Percentiles rank a stretch among this genome's conserved stretches.
phyloP scores from a whole-genome alignment of 2,329 filamentous ascomycete species.

The Exophiala lecanii-corni region DNA sequence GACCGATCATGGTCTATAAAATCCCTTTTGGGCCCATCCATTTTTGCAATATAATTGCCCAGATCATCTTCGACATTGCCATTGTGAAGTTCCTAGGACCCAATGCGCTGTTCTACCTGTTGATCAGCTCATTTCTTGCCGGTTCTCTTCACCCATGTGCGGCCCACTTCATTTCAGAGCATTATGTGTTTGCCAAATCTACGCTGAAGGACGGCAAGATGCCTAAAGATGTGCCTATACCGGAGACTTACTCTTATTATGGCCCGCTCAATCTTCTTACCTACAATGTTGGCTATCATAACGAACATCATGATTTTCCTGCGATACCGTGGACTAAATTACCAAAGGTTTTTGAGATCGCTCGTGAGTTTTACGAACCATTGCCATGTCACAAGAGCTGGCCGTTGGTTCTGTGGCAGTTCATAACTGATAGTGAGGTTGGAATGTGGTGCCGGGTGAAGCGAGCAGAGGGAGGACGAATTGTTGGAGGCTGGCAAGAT shows the following conservation, averaged over 20 bases:
- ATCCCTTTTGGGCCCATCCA: slow-evolving; percentile 84
- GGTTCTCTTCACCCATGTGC: slow-evolving; percentile 91
- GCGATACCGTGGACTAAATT: slow-evolving; percentile 92
- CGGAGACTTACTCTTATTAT: slow-evolving; percentile 97
- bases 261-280: slow-evolving; percentile 85
- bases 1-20: slow-evolving; percentile 90
- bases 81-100: slow-evolving; percentile 59
- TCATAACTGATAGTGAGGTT: slow-evolving; percentile 84
- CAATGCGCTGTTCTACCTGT: slow-evolving; percentile 71
- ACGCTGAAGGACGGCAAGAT: slow-evolving; percentile 33
- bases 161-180: slow-evolving; percentile 97
- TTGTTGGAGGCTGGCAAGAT: slow-evolving; percentile 63
- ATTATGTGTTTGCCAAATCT: slow-evolving; percentile 67
- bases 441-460: slow-evolving; percentile 92
- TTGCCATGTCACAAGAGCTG: slow-evolving; percentile 86
- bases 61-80: slow-evolving; percentile 70
- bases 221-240: slow-evolving; percentile 50
- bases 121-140: slow-evolving; percentile 87
- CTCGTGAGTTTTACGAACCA: slow-evolving; percentile 85
- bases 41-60: slow-evolving; percentile 71
- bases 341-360: slow-evolving; percentile 70
- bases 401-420: slow-evolving; percentile 91
- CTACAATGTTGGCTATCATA: slow-evolving; percentile 97
- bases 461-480: slow-evolving; percentile 69
- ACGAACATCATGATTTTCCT: slow-evolving; percentile 98